A percentile compares a stretch with the other conserved stretches of the same genome.
These are phyloP conservation scores for Leishmania gerbilli DNA, from an alignment of 208 protist species.

Conservation along the genomic window DNA sequence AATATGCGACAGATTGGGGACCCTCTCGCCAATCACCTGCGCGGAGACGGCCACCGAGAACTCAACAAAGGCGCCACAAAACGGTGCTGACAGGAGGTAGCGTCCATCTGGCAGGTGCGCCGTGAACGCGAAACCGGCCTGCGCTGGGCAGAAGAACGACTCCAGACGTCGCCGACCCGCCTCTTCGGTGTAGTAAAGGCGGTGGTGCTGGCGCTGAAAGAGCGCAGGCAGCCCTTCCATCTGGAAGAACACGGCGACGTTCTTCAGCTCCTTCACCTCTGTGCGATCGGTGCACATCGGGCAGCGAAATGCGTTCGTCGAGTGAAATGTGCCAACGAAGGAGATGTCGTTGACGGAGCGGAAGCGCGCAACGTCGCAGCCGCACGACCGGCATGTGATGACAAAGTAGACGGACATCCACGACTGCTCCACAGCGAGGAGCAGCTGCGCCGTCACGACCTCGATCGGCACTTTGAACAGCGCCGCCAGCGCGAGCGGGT, in stretches of 20 bases:
- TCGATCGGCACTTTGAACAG: conserved; percentile 54
- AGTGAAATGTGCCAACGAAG: conserved; percentile 67
- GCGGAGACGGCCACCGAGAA: conserved; percentile 56
- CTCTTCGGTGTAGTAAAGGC: conserved; percentile 67
- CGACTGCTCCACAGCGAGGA: conserved; percentile 65
- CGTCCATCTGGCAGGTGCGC: conserved; percentile 54
- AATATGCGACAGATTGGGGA: conserved; percentile 37
- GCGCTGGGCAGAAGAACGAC: conserved; percentile 73
- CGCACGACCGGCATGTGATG: conserved; percentile 75
- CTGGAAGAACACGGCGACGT: conserved; percentile 78
- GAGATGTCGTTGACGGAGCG: conserved; percentile 59
- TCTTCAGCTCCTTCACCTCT: conserved; percentile 47
- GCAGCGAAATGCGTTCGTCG: conserved; percentile 66
- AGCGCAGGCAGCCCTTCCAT: conserved; percentile 37
- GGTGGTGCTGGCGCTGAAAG: conserved; percentile 62
- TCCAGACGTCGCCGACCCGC: conserved; percentile 55
- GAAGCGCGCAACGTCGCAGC: conserved; percentile 68
- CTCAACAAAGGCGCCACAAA: conserved; percentile 60
- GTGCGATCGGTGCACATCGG: conserved; percentile 79
- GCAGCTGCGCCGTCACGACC: conserved; percentile 76
- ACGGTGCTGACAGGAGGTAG: conserved; percentile 68
- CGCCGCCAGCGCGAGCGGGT: conserved; percentile 60
- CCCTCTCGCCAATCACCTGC: conserved; percentile 41
- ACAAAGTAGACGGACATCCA: conserved; percentile 71
- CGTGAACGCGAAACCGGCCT: conserved; percentile 55